Evolutionary conservation across 768 basidiomycete genomes (phyloP).

Genomic region (Leccinellum rugosiceps): DNA sequence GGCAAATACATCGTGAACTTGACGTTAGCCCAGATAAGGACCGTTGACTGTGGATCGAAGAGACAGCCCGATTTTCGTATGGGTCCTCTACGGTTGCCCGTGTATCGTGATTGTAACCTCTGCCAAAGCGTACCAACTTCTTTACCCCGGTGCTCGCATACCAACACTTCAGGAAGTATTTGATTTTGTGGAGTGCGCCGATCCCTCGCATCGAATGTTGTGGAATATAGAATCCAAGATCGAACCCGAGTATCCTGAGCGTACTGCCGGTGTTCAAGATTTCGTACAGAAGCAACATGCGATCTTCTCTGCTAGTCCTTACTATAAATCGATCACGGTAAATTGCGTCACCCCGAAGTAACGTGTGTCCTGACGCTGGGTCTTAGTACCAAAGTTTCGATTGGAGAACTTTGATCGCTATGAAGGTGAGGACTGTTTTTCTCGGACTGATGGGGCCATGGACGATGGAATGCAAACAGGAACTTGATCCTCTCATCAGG

Average conservation of each 20-base stretch:
- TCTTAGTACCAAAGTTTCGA: constrained; percentile 76
- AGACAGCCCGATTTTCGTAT: constrained; percentile 58
- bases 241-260: constrained; percentile 49
- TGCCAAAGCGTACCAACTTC: constrained; percentile 53
- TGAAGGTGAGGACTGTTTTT: constrained; percentile 48
- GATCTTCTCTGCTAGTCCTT: constrained; percentile 56
- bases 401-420: constrained; percentile 70
- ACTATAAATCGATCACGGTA: constrained; percentile 62
- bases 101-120: constrained; percentile 1
- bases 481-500: constrained; percentile 51
- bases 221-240: constrained; percentile 85
- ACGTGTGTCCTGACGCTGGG: neutral
- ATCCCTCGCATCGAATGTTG: constrained; percentile 54
- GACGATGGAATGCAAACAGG: constrained; percentile 31
- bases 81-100: constrained; percentile 15
- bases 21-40: constrained; percentile 75
- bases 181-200: constrained; percentile 70
- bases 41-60: constrained; percentile 75
- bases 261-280: constrained; percentile 51
- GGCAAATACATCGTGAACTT: constrained; percentile 74
- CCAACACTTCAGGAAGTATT: constrained; percentile 75
- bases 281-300: constrained; percentile 64
- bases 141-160: constrained; percentile 66
- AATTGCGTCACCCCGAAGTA: constrained; percentile 15
- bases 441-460: neutral